phyloP scores from a whole-genome alignment of 768 basidiomycete genomes.

The Mycena haematopus region DNA sequence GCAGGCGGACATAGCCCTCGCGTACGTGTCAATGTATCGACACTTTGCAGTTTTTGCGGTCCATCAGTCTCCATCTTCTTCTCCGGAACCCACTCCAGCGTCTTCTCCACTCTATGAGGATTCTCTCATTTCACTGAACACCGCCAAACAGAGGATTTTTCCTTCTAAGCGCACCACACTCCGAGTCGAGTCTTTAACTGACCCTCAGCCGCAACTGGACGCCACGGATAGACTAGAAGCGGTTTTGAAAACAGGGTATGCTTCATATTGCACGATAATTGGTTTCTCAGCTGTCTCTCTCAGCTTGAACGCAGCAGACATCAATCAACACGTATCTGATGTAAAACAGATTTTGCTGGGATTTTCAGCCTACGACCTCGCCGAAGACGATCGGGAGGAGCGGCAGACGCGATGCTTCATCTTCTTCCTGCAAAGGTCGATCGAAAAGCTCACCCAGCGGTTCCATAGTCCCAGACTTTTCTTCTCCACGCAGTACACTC shows the following conservation, averaged over 20 bases:
- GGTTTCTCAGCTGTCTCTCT: neutral
- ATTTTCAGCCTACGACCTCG: slow-evolving; percentile 3
- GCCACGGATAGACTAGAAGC: neutral
- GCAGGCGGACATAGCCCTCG: slow-evolving; percentile 1
- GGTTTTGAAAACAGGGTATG: slow-evolving; percentile 2
- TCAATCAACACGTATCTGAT: slow-evolving; percentile 11
- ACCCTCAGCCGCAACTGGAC: neutral
- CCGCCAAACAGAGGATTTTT: neutral
- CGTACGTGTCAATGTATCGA: slow-evolving; percentile 1
- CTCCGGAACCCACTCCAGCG: neutral
- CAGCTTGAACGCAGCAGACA: slow-evolving; percentile 2
- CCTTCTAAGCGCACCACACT: neutral
- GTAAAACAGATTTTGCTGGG: slow-evolving; percentile 4
- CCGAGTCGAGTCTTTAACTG: neutral
- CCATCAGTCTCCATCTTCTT: neutral
- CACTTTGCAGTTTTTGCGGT: slow-evolving; percentile 18
- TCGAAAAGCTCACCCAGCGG: slow-evolving; percentile 12
- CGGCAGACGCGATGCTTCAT: slow-evolving; percentile 11
- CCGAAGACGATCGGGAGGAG: slow-evolving; percentile 6
- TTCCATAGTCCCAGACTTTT: slow-evolving; percentile 11
- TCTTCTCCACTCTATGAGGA: neutral
- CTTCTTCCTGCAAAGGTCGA: slow-evolving; percentile 16
- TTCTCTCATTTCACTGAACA: neutral
- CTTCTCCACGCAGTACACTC: neutral
- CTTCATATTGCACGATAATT: neutral